Evolutionary conservation across 164 flowering plant species (phyloP), one percentile per base, ranked within the genome.

Genomic region (Aristolochia californica): DNA sequence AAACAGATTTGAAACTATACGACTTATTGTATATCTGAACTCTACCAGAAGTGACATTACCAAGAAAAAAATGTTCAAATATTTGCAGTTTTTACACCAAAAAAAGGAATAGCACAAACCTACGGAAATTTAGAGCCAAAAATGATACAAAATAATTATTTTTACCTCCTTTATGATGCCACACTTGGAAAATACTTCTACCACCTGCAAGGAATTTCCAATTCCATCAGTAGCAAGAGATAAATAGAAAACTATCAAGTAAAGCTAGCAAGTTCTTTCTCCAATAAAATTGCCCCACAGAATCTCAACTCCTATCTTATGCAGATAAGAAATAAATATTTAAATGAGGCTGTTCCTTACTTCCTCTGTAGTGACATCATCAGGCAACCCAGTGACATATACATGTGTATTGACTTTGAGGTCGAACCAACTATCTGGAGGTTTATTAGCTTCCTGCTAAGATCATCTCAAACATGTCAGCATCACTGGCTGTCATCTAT

Each of bases 381-480:
- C 96, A 26, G 99, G 99, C 81, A 94, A 75, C 47, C 99, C 99
- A 43, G 83, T 84, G 20, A 94, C 93, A 64, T 94, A 94, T 56
- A 90, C 91, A 74, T 94, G 91, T n/a, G 97, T 86, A 69, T 94
- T 94, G 45, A 90, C 84, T 72, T 94, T 94, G 61, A 94, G 72
- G 50, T 94, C 99, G 53, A 94, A 94, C 99, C 99, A 94, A 68
- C 87, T 74, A 61, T 94, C 99, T 47, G 99, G 99, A 63, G 91
- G 91, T 64, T 89, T 84, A 67, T 94, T 89, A 43, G 96, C 76
- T 82, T 94, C 97, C 99, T 93, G 83, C 23, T 68, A 65, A 51
- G 28, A 50, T 50, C 50, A 68, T 58, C 43, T 24, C 40, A 60
- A 60, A 53, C 25, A 27, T 40, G 54, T 62, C 56, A 72, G 65